A percentile compares a stretch with the other conserved stretches of the same genome.
These are phyloP conservation scores for Podila horticola DNA, from an alignment of 192 early-diverging fungal species.

Conservation along the genomic window DNA sequence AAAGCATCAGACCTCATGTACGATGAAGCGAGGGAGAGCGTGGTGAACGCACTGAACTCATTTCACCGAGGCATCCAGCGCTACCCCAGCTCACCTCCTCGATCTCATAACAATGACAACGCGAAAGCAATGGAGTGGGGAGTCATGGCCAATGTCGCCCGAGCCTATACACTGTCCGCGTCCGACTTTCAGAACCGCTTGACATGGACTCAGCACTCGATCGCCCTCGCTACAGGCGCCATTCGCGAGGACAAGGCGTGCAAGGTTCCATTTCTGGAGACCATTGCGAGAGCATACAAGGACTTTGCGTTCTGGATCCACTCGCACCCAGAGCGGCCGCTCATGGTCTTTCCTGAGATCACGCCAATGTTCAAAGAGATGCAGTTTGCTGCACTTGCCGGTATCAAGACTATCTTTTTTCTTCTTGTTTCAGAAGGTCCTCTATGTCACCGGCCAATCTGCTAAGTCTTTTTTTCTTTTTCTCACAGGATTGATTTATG, in stretches of 20 bases:
- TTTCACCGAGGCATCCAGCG: constrained; percentile 15
- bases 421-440: not conserved
- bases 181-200: constrained; percentile 6
- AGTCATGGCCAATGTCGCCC: constrained; percentile 8
- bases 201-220: constrained; percentile 8
- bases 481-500: constrained; percentile 7
- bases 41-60: constrained; percentile 1
- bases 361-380: constrained; percentile 23
- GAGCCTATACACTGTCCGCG: not conserved
- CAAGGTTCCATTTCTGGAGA: not conserved
- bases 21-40: not conserved
- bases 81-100: constrained; percentile 1
- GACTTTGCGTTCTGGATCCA: constrained; percentile 24
- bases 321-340: not conserved
- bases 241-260: constrained; percentile 8
- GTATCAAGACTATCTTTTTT: not conserved
- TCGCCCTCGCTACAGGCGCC: constrained; percentile 4
- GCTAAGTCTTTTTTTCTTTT: not conserved
- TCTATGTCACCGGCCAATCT: not conserved
- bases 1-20: constrained; percentile 5
- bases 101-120: not conserved
- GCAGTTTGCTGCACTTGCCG: constrained; percentile 18
- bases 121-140: constrained; percentile 19
- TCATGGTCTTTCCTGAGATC: constrained; percentile 2
- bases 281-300: constrained; percentile 7